Evolutionary conservation across 164 flowering plant genomes (phyloP), one percentile per base, ranked within the genome.

Genomic region (Magnolia kwangsiensis): DNA sequence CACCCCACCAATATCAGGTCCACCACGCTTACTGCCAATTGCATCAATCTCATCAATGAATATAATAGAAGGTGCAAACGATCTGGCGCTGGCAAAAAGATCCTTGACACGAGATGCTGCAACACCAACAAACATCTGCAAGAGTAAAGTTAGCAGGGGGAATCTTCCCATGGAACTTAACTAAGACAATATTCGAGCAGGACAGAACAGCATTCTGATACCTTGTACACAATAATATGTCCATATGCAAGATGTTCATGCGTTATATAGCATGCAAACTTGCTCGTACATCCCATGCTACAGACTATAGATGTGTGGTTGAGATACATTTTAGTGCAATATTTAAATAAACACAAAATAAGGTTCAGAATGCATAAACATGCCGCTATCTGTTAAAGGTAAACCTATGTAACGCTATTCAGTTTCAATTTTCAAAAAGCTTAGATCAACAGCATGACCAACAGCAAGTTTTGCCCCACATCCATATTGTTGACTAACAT

Each of bases 11-110:
- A 96, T 84, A 85, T 96, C 99, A 79, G 99, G 96, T 73, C 97
- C 98, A 64, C 99, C 99, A 81, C 98, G 97, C 87, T 92, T 94
- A 84, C 98, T 88, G 63, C 99, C 99, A 82, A 96, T 96, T 71
- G 99, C 99, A 86, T 96, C 99, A 75, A 96, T 96, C 91, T 94
- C 99, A 79, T 96, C 98, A 83, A 96, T 90, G 83, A 96, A 96
- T 75, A 94, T 94, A 74, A 96, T 94, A 49, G 96, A 94, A 45
- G 99, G 99, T 67, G 99, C 89, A 90, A 81, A 90, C 77, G 95
- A 90, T 79, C 99, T 92, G 72, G 99, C 92, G 85, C 87, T 96
- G 73, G 87, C 80, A 87, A 96, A 96, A 70, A 96, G 95, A 81
- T 96, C 99, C 87, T 92, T 96, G 50, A 96, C 97, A 79, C 98